Evolutionary conservation across 257 asterid genomes (phyloP), one percentile per base, ranked within the genome.

Genomic region (Lantana camara): DNA sequence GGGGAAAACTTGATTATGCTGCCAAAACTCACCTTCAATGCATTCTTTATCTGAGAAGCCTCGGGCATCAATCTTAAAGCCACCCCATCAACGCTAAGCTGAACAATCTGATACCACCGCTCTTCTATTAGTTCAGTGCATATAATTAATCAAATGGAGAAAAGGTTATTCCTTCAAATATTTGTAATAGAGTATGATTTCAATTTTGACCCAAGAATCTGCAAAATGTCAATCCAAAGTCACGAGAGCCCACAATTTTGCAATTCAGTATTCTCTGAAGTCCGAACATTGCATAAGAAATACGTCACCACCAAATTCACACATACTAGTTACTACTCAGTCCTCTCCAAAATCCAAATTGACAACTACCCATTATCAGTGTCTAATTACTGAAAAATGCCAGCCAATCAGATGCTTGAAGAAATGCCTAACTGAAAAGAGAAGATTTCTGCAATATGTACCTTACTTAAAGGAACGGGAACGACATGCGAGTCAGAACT

Each of bases 11-110:
- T 16, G 21, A 34, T 13, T 23, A 24, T 10, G 16, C 29, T 15
- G 55, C 15, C 45, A 57, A 53, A 68, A 19, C 60, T 45, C 80
- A 93, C 99, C 90, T 70, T 72, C 70, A 93, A 64, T 27, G 99
- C 99, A 75, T 90, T 77, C 82, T 63, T 73, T 72, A 93, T 81
- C 83, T 93, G 97, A 29, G 92, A 85, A 68, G 90, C 85, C 80
- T 93, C 99, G 0, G 99, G 97, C 45, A 93, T 74, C 81, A 93
- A 75, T 73, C 99, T 81, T 60, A 93, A 87, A 51, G 97, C 87
- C 76, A 93, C 89, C 0, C 99, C 99, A 48, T 90, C 91, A 57
- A 90, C 92, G 65, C 85, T 87, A 65, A 85, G 93, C 77, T 87
- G 95, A 60, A 90, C 77, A 72, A 90, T 77, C 99, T 93, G 96